Conservation (phyloP, 805 yeast genomes). For the Kazachstania kunashirensis region DNA sequence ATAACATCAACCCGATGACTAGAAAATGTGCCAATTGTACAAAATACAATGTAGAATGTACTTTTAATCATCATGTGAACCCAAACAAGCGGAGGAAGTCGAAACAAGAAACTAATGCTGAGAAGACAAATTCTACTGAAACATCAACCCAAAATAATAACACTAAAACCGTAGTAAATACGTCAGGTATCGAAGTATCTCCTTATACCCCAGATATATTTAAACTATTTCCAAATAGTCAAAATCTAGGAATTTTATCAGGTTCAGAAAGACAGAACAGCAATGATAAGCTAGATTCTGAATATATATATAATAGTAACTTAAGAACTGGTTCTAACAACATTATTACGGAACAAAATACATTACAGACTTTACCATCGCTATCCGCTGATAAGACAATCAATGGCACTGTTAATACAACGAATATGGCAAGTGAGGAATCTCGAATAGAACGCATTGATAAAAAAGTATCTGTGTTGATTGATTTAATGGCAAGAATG, state of each 20-base stretch:
- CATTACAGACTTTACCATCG: not conserved
- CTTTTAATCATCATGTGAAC: conserved; percentile 14
- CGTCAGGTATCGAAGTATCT: not conserved
- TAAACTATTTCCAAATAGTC: not conserved
- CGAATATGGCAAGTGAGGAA: no score
- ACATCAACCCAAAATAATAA: no score
- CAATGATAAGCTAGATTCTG: not conserved
- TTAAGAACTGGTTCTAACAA: not conserved
- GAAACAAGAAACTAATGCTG: no score
- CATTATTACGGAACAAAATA: not conserved
- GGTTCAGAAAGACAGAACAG: not conserved
- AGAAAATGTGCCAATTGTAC: conserved; percentile 25
- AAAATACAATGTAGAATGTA: conserved; percentile 19
- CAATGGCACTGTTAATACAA: no score
- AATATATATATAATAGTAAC: not conserved
- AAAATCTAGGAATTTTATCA: not conserved
- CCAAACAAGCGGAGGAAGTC: conserved; percentile 1
- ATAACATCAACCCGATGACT: conserved; percentile 13
- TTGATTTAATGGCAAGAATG: conserved; percentile 16
- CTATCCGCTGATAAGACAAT: no score
- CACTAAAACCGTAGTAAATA: not conserved
- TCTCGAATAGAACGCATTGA: conserved; percentile 17
- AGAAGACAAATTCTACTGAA: no score
- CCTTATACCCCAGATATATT: not conserved
- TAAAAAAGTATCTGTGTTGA: conserved; percentile 16